Evolutionary conservation across 2,329 filamentous ascomycete species (phyloP).

Genomic region (Aspergillus ruber): DNA sequence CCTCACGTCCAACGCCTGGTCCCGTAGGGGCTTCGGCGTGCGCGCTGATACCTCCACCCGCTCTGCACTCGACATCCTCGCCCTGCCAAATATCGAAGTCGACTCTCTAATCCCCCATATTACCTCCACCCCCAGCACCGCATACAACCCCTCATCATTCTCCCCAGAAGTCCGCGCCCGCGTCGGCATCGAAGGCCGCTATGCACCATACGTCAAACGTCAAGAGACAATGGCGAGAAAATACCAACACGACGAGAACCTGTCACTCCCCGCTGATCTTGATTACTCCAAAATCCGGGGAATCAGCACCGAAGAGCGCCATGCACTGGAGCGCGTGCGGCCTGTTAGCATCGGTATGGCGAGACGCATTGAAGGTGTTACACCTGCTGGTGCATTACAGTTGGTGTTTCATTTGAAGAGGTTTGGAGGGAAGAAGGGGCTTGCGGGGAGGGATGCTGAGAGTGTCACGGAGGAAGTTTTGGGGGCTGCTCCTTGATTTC

Average conservation of each 20-base stretch:
- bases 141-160: conserved; percentile 46
- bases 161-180: conserved; percentile 56
- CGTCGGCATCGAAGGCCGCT: conserved; percentile 74
- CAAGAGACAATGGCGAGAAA: conserved; percentile 61
- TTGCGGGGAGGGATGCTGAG: conserved; percentile 1
- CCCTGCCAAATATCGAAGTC: conserved; percentile 56
- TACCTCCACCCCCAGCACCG: conserved; percentile 17
- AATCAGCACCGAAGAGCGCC: conserved; percentile 72
- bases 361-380: conserved; percentile 71
- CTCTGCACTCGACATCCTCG: conserved; percentile 72
- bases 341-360: conserved; percentile 89
- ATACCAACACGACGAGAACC: conserved; percentile 68
- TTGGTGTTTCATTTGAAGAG: conserved; percentile 39
- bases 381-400: conserved; percentile 39
- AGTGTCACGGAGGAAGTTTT: conserved; percentile 12
- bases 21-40: conserved; percentile 61
- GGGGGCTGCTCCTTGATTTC: conserved; percentile 4
- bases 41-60: conserved; percentile 61
- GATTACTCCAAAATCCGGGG: conserved; percentile 70
- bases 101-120: conserved; percentile 54
- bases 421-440: not conserved
- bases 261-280: conserved; percentile 65
- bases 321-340: conserved; percentile 60
- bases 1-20: conserved; percentile 61
- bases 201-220: conserved; percentile 76